Base-by-base conservation (phyloP, 176 grass and related monocot genomes). In the Oryza australiensis region DNA sequence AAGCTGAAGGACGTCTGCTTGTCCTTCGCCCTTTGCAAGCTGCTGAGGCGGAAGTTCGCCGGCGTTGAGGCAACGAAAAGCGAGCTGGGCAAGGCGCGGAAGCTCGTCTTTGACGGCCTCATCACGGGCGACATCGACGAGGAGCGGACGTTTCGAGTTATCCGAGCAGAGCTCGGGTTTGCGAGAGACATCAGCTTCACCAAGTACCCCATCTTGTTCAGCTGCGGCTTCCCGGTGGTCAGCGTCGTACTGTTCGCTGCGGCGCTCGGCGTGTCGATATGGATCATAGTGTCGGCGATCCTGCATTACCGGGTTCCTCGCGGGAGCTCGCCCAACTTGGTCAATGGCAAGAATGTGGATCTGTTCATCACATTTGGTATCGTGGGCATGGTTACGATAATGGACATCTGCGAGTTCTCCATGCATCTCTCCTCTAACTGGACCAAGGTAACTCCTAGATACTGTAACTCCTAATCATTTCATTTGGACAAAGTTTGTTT, bases 1-100 rank as follows among this genome's bases (percentile, higher is more conserved):
- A 29, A 43, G 27, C 42, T 90, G 18, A 93, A 79, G 70, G 87
- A 87, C 9, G 28, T 82, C 0, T 87, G 91, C 81, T 76, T 93
- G 5, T 93, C 87, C 23, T 92, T 92, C 48, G 90, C 90, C 2
- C 62, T 92, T 64, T 92, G 88, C 73, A 89, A 92, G 80, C 71
- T 92, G 2, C 53, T 93, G 9, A 3, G 77, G 68, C 74, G 83
- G 26, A 79, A 67, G 28, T 81, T 81, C 20, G 28, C 68, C 12
- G 5, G 20, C 43, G 83, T 72, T 5, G 43, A 68, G 0, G 32
- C 49, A 2, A 41, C 62, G 7, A 75, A 84, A 32, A 49, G 26
- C 12, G 33, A 68, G 20, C 20, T 10, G 66, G 0, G 0, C 0
- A 89, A 86, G 74, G 63, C 79, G 29, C 57, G 3, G 7, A 0